A percentile compares a stretch with the other conserved stretches of the same genome.
phyloP scores from a whole-genome alignment of 306 rosid species.

The Pterocarpus macrocarpus region DNA sequence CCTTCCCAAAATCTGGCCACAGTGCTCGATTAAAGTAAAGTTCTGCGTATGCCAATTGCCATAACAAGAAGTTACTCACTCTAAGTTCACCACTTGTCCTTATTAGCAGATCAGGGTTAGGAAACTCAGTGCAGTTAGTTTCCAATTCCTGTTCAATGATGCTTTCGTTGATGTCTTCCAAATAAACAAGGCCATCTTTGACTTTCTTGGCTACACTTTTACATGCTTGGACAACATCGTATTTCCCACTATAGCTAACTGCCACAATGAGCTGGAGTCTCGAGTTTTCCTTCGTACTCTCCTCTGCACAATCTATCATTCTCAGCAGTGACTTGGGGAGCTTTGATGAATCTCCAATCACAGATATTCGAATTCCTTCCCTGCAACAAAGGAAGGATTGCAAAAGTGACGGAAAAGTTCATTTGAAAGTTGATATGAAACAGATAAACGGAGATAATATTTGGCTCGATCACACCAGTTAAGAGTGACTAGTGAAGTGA shows the following conservation, averaged over 20 bases:
- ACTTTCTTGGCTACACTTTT: slow-evolving; percentile 64
- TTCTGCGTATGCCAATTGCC: slow-evolving; percentile 91
- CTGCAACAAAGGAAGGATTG: slow-evolving; percentile 44
- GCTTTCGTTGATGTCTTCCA: slow-evolving; percentile 67
- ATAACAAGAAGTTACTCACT: slow-evolving; percentile 82
- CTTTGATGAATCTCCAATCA: slow-evolving; percentile 76
- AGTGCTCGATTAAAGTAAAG: slow-evolving; percentile 59
- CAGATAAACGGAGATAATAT: no score
- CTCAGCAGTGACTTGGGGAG: slow-evolving; percentile 56
- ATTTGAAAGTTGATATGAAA: neutral
- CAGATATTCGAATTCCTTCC: slow-evolving; percentile 65
- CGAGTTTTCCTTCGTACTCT: slow-evolving; percentile 56
- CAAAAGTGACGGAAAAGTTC: neutral
- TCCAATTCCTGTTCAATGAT: slow-evolving; percentile 72
- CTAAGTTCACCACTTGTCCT: slow-evolving; percentile 86
- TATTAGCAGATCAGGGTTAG: slow-evolving; percentile 80
- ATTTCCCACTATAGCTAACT: slow-evolving; percentile 77
- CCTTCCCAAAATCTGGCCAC: slow-evolving; percentile 86
- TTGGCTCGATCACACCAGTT: no score
- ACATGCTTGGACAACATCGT: slow-evolving; percentile 88
- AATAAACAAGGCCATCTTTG: slow-evolving; percentile 55
- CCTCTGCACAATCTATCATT: slow-evolving; percentile 56
- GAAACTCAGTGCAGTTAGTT: slow-evolving; percentile 76
- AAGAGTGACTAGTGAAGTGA: no score
- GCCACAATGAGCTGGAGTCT: slow-evolving; percentile 73